Base-by-base conservation (phyloP, 2,329 filamentous ascomycete genomes). In the Bipolaris victoriae region DNA sequence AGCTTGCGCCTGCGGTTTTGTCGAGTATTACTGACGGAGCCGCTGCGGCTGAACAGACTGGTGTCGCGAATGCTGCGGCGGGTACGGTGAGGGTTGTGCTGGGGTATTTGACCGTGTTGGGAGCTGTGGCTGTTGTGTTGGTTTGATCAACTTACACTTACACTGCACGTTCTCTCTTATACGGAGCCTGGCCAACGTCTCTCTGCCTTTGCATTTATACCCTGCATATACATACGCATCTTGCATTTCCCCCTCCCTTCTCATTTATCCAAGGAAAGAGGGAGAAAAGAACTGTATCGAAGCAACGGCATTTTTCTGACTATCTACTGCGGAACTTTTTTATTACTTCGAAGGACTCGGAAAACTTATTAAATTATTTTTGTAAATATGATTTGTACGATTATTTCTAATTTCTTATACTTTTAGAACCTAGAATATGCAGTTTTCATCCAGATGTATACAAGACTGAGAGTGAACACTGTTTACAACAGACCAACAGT, bases 401-500 rank as follows among this genome's bases (percentile, higher is more conserved):
- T 20, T 24, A 37, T 29, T 29, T 10, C 46, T 37, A 36, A 48
- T 24, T 24, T 22, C n/a, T 26, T 39, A 41, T 41, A 16, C 22
- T 20, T 3, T 41, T 5, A 11, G 36, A 48, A 16, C 16, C 16
- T 0, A 9, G 11, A 9, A 7, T 20, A 7, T 29, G 26, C 11
- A 48, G 22, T 10, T 29, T 29, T 29, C 9, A 10, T 29, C 3
- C 5, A 29, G 9, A 29, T 29, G 2, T 29, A 29, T 10, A 29
- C 5, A 22, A 11, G 29, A n/a, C 9, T 11, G 1, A 7, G 7
- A 20, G 33, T 15, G 5, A 24, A 20, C 10, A 41, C 13, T 5
- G 36, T 54, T 53, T 71, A 73, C 62, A 73, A 64, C 11, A 73
- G 58, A 54, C 70, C 70, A 43, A 73, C 45, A 7, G 68, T 73